Base-by-base conservation (phyloP, 1,139 yeast genomes). In the Suhomyces terraborum region DNA sequence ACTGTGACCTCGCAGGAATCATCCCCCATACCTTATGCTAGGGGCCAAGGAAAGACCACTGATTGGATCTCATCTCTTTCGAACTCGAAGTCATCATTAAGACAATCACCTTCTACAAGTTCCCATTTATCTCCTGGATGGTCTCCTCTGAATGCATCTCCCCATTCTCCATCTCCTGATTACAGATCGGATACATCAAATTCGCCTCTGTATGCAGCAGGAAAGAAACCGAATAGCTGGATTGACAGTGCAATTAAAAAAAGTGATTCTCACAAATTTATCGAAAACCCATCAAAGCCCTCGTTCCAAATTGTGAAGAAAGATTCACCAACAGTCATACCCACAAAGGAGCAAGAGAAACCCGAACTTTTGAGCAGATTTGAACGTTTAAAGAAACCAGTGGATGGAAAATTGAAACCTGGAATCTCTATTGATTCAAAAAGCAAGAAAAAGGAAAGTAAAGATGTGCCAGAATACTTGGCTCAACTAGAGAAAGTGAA, bases 221-320 rank as follows among this genome's bases (percentile, higher is more conserved):
- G 42, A 8, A 50, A 48, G 38, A 50, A 50, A 30, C 55, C 52
- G 6, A 52, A 49, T 17, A 49, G 52, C 16, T 56, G 58, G 59
- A 45, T 56, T n/a, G 58, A 55, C 29, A 54, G 58, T 43, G 56
- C 57, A 3, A 37, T 53, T n/a, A 49, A 51, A 31, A 53, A 53
- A 46, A 52, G 52, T 16, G 53, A 50, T 32, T 42, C 53, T 6
- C 52, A 50, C 38, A 43, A 35, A 18, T 49, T 43, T 27, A 37
- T 45, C 29, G 55, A 49, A 16, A 35, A 40, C 5, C 50, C 45
- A 1, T 40, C 49, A 16, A 48, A 45, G 13, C 52, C 55, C 1
- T 35, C 49, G 12, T 50, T 43, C 36, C 46, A 45, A 17, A 45
- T 48, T 12, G 43, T 33, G 3, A 49, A 49, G 43, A 50, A 49